A percentile compares a stretch with the other conserved stretches of the same genome.
Evolutionary conservation across 1,284 basidiomycete genomes (phyloP).

Genomic region (Athelia sp.): DNA sequence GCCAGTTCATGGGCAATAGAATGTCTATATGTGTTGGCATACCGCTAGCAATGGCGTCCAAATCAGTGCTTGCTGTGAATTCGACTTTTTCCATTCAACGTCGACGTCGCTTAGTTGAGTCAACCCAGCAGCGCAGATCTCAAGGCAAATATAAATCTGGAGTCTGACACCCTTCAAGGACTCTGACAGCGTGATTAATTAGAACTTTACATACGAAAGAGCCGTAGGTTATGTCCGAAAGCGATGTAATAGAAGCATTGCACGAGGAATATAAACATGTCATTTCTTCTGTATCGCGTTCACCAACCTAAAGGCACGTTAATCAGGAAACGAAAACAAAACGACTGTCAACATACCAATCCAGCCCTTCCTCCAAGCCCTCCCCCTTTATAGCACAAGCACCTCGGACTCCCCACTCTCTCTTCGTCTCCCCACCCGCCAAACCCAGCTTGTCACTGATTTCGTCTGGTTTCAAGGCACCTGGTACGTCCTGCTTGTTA

Average conservation of each 20-base stretch:
- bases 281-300: conserved; percentile 82
- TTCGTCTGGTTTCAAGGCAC: conserved; percentile 84
- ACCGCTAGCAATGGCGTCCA: too few species aligned
- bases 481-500: conserved; percentile 90
- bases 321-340: background rate
- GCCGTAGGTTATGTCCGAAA: background rate
- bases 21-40: too few species aligned
- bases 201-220: background rate
- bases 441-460: conserved; percentile 92
- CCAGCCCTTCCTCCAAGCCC: conserved; percentile 89
- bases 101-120: too few species aligned
- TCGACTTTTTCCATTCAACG: too few species aligned
- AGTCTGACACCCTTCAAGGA: too few species aligned
- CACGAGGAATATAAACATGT: conserved; percentile 6
- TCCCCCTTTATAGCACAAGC: conserved; percentile 95
- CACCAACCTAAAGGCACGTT: conserved; percentile 56
- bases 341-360: conserved; percentile 54
- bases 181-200: too few species aligned
- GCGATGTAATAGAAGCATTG: conserved; percentile 9
- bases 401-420: conserved; percentile 96
- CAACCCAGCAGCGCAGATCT: too few species aligned
- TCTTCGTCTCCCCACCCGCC: conserved; percentile 86
- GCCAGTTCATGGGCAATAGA: too few species aligned
- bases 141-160: too few species aligned
- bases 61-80: too few species aligned